Percentiles rank a stretch among this genome's conserved stretches.
Conservation (phyloP, 805 yeast genomes). For the Kluyveromyces wickerhamii region DNA sequence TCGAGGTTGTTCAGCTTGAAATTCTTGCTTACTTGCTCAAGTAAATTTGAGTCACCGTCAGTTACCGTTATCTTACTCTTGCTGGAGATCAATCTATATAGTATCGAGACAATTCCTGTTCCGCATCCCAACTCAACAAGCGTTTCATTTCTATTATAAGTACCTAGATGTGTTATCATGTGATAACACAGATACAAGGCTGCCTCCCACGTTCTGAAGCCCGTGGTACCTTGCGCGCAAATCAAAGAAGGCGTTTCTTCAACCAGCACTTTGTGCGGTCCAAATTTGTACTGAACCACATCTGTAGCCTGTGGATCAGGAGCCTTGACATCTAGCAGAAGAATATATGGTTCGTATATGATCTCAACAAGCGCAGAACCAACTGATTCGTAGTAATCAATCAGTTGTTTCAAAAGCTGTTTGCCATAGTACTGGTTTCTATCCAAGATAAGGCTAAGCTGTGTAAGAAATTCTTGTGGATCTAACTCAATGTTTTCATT, state of each 20-base stretch:
- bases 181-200: conserved; percentile 57
- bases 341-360: conserved; percentile 27
- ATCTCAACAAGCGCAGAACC: conserved; percentile 17
- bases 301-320: conserved; percentile 25
- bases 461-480: conserved; percentile 12
- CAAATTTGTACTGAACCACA: conserved; percentile 27
- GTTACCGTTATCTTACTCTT: conserved; percentile 18
- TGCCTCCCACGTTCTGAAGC: conserved; percentile 92
- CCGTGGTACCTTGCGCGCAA: conserved; percentile 78
- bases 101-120: conserved; percentile 67
- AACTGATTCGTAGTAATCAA: conserved; percentile 19
- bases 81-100: conserved; percentile 22
- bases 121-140: conserved; percentile 83
- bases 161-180: conserved; percentile 23
- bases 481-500: conserved; percentile 11
- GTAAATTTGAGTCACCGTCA: conserved; percentile 26
- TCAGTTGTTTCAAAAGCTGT: conserved; percentile 36
- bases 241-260: conserved; percentile 57
- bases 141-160: neutral
- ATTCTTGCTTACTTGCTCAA: conserved; percentile 29
- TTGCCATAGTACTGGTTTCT: conserved; percentile 48
- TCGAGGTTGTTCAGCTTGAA: conserved; percentile 36
- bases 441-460: conserved; percentile 15
- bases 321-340: conserved; percentile 20
- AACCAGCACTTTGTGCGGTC: conserved; percentile 27